Percentiles rank a stretch among this genome's conserved stretches.
These are phyloP conservation scores for Nakazawaea ernobii DNA, from an alignment of 805 yeast species.

Conservation along the genomic window DNA sequence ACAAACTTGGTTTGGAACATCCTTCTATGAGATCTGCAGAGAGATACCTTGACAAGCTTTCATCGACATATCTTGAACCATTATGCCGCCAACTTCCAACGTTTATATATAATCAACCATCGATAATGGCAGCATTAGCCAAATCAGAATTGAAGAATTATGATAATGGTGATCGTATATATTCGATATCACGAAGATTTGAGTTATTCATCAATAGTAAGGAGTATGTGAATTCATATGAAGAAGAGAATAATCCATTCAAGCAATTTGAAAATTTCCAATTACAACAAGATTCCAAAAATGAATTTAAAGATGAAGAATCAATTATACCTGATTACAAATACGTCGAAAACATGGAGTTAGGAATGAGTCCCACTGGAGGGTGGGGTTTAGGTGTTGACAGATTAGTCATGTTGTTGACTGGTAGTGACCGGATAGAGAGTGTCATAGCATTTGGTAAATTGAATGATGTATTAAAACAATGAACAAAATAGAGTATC, in stretches of 20 bases:
- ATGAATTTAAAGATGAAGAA: slow-evolving; percentile 51
- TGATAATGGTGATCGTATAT: slow-evolving; percentile 26
- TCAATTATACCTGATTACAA: slow-evolving; percentile 63
- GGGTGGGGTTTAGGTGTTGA: slow-evolving; percentile 98
- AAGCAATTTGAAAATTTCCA: slow-evolving; percentile 60
- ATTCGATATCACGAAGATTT: slow-evolving; percentile 58
- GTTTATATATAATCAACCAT: slow-evolving; percentile 78
- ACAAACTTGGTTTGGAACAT: slow-evolving; percentile 25
- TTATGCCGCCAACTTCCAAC: slow-evolving; percentile 54
- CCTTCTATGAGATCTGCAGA: slow-evolving; percentile 44
- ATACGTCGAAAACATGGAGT: slow-evolving; percentile 75
- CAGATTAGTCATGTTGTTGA: slow-evolving; percentile 73
- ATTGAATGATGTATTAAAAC: slow-evolving; percentile 61
- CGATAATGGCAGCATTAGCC: slow-evolving; percentile 80
- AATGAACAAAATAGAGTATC: slow-evolving; percentile 25
- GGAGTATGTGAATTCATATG: slow-evolving; percentile 90
- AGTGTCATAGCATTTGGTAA: slow-evolving; percentile 73
- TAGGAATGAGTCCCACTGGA: slow-evolving; percentile 96
- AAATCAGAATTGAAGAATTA: slow-evolving; percentile 44
- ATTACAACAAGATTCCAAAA: slow-evolving; percentile 46
- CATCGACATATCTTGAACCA: slow-evolving; percentile 60
- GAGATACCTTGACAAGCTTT: slow-evolving; percentile 59
- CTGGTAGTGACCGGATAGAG: slow-evolving; percentile 62
- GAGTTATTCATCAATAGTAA: slow-evolving; percentile 77
- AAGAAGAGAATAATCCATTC: slow-evolving; percentile 89